These are phyloP conservation scores for Hibiscus syriacus DNA, from an alignment of 345 rosid genomes.

Conservation along the genomic window DNA sequence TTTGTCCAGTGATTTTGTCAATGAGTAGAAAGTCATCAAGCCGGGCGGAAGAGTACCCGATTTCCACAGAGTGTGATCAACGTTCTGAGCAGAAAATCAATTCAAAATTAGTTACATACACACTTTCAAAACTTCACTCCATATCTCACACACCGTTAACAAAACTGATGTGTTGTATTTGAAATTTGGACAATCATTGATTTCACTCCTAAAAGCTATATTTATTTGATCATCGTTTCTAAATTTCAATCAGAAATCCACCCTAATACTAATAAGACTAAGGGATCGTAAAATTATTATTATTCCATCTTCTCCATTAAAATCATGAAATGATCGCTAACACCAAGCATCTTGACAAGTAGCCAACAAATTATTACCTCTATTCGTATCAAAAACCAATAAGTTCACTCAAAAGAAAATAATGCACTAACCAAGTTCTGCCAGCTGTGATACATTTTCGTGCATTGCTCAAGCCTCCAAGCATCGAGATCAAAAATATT, in stretches of 20 bases:
- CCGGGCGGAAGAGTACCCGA: no score
- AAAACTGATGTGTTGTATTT: not conserved
- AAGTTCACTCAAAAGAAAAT: not conserved
- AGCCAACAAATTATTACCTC: not conserved
- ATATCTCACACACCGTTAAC: not conserved
- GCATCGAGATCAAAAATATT: slow-evolving; percentile 85
- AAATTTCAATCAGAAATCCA: not conserved
- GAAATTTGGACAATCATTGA: no score
- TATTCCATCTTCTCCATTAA: not conserved
- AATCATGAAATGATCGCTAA: not conserved
- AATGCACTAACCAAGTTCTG: slow-evolving; percentile 45
- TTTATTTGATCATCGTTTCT: not conserved
- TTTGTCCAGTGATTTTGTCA: slow-evolving; percentile 76
- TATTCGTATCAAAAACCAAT: not conserved
- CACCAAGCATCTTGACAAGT: not conserved
- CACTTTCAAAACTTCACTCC: not conserved
- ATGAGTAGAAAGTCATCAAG: slow-evolving; percentile 76
- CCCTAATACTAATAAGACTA: not conserved
- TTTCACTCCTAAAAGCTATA: not conserved
- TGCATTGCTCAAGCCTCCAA: slow-evolving; percentile 68
- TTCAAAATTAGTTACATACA: not conserved
- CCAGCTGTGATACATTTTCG: slow-evolving; percentile 52
- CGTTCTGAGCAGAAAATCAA: slow-evolving; percentile 42
- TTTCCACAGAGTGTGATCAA: slow-evolving; percentile 42
- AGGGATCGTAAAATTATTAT: not conserved